These are phyloP conservation scores for Saposhnikovia divaricata DNA, from an alignment of 129 eudicot species.

Conservation along the genomic window DNA sequence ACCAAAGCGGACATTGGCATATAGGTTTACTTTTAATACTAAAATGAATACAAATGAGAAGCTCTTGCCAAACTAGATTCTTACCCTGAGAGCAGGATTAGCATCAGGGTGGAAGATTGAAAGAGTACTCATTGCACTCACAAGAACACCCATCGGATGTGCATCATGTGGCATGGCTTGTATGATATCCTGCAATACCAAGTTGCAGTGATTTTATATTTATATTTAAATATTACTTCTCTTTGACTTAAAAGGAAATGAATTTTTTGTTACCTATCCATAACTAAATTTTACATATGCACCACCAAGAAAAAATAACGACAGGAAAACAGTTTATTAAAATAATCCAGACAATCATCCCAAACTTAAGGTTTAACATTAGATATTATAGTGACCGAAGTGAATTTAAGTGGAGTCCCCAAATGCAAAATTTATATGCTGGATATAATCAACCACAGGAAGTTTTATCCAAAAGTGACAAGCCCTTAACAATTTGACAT, in stretches of 20 bases:
- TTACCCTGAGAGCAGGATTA: constrained; percentile 95
- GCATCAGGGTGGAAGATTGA: constrained; percentile 99
- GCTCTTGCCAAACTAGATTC: constrained; percentile 11
- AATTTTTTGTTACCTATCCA: not conserved
- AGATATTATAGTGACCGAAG: not conserved
- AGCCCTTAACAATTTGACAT: not conserved
- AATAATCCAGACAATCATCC: not conserved
- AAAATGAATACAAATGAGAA: not conserved
- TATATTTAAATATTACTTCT: not conserved
- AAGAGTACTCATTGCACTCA: constrained; percentile 97
- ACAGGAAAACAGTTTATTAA: not conserved
- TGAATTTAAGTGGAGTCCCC: not conserved
- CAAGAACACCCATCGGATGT: constrained; percentile 99
- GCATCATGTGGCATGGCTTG: constrained; percentile 99
- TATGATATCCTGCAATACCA: constrained; percentile 75
- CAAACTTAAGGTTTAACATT: not conserved
- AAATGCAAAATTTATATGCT: not conserved
- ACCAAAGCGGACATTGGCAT: not conserved
- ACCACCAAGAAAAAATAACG: no score
- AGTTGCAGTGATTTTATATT: constrained; percentile 5
- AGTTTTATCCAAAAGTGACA: not conserved
- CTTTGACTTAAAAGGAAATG: not conserved
- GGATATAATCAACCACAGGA: not conserved
- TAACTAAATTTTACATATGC: not conserved
- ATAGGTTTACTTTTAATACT: not conserved